phyloP scores from a whole-genome alignment of 495 filamentous ascomycete species.

The Copromyces sp. region DNA sequence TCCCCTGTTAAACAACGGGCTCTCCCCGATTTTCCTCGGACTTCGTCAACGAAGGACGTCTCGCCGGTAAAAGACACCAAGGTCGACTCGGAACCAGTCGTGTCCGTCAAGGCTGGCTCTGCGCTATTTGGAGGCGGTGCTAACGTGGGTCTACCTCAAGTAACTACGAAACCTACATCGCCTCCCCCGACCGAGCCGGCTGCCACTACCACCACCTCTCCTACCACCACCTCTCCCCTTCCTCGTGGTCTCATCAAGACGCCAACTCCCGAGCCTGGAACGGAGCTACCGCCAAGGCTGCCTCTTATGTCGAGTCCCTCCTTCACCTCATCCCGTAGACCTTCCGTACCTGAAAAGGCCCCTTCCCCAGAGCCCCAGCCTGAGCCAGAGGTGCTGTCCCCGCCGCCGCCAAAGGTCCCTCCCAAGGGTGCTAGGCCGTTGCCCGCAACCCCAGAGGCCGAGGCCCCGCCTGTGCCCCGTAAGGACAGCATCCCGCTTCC shows the following conservation, averaged over 20 bases:
- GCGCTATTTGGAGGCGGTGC: slow-evolving; percentile 5
- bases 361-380: neutral
- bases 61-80: slow-evolving; percentile 1
- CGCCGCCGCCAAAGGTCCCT: slow-evolving; percentile 4
- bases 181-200: neutral
- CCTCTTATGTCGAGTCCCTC: neutral
- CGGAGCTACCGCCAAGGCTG: slow-evolving; percentile 5
- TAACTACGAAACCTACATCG: slow-evolving; percentile 1
- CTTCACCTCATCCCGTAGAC: neutral
- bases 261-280: slow-evolving; percentile 6
- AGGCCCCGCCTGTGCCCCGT: neutral
- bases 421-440: slow-evolving; percentile 20
- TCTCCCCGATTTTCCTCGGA: slow-evolving; percentile 3
- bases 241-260: neutral
- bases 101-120: slow-evolving; percentile 24
- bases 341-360: neutral
- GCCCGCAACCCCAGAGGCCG: slow-evolving; percentile 13
- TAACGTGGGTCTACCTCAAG: slow-evolving; percentile 8
- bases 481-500: slow-evolving; percentile 8
- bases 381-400: neutral
- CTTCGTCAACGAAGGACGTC: slow-evolving; percentile 8
- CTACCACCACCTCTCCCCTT: neutral
- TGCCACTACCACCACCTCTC: neutral
- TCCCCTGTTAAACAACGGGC: slow-evolving; percentile 16
- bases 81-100: slow-evolving; percentile 30